A percentile compares a stretch with the other conserved stretches of the same genome.
phyloP scores from a whole-genome alignment of 1,139 yeast species.

The Yamadazyma blattariae region DNA sequence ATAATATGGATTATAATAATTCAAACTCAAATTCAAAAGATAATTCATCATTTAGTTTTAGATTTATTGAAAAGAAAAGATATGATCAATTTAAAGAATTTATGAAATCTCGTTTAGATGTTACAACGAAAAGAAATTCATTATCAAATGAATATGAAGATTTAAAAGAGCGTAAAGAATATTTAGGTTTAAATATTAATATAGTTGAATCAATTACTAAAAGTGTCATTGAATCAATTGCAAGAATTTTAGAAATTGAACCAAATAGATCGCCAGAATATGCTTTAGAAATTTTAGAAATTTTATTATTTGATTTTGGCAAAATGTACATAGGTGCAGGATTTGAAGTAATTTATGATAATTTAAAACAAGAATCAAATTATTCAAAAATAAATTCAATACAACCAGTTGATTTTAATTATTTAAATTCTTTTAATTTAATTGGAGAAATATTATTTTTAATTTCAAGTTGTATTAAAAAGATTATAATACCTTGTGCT shows the following conservation, averaged over 20 bases:
- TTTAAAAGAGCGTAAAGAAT: conserved; percentile 22
- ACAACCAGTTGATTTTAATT: conserved; percentile 37
- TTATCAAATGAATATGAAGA: conserved; percentile 21
- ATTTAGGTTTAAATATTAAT: conserved; percentile 35
- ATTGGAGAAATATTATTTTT: conserved; percentile 64
- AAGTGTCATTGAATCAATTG: conserved; percentile 75
- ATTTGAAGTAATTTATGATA: conserved; percentile 64
- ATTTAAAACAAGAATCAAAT: conserved; percentile 28
- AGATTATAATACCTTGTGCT: conserved; percentile 71
- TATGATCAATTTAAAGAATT: conserved; percentile 39
- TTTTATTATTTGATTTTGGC: conserved; percentile 69
- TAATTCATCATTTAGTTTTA: conserved; percentile 24
- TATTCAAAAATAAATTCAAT: conserved; percentile 21
- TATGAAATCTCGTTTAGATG: conserved; percentile 36
- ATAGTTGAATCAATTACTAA: conserved; percentile 65
- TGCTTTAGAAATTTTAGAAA: conserved; percentile 64
- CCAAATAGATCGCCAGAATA: conserved; percentile 64
- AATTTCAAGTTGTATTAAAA: conserved; percentile 67
- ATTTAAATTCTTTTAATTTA: conserved; percentile 50
- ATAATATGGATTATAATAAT: conserved; percentile 23
- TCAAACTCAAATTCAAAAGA: conserved; percentile 13
- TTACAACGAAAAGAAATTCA: conserved; percentile 20
- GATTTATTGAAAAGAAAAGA: conserved; percentile 39
- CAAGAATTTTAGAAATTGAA: conserved; percentile 72
- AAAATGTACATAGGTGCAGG: conserved; percentile 72